phyloP scores from a whole-genome alignment of 495 filamentous ascomycete species.

The Daldinia concentrica region DNA sequence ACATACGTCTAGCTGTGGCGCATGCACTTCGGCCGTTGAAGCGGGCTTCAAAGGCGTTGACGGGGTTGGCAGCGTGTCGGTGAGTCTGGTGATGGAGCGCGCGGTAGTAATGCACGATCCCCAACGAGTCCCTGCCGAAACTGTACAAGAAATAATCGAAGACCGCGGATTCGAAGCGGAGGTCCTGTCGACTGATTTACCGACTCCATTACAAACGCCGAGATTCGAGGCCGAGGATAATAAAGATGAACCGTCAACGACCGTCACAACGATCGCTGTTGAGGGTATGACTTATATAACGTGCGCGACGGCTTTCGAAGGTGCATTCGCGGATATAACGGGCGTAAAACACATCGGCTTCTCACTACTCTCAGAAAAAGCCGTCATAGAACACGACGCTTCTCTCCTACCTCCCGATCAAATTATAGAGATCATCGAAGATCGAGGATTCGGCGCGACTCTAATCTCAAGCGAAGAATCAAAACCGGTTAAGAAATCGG shows the following conservation, averaged over 20 bases:
- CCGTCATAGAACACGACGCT: conserved; percentile 86
- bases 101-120: conserved; percentile 92
- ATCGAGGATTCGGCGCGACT: conserved; percentile 88
- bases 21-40: conserved; percentile 90
- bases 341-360: conserved; percentile 91
- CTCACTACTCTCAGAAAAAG: conserved; percentile 89
- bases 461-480: conserved; percentile 66
- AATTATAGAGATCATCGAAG: conserved; percentile 85
- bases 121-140: conserved; percentile 72
- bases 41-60: conserved; percentile 80
- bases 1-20: conserved; percentile 66
- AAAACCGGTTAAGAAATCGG: conserved; percentile 49
- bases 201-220: conserved; percentile 52
- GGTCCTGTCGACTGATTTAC: conserved; percentile 82
- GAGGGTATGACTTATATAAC: conserved; percentile 98
- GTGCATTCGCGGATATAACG: conserved; percentile 77
- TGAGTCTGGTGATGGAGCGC: conserved; percentile 91
- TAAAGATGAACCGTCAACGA: conserved; percentile 49
- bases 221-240: conserved; percentile 35
- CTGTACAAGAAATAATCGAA: conserved; percentile 85
- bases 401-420: conserved; percentile 70
- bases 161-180: conserved; percentile 95
- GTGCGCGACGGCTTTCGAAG: conserved; percentile 90
- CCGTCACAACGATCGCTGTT: conserved; percentile 83
- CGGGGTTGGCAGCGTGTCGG: conserved; percentile 83